Evolutionary conservation across 495 filamentous ascomycete species (phyloP), one percentile per base, ranked within the genome.

Genomic region (Annulohypoxylon nitens): DNA sequence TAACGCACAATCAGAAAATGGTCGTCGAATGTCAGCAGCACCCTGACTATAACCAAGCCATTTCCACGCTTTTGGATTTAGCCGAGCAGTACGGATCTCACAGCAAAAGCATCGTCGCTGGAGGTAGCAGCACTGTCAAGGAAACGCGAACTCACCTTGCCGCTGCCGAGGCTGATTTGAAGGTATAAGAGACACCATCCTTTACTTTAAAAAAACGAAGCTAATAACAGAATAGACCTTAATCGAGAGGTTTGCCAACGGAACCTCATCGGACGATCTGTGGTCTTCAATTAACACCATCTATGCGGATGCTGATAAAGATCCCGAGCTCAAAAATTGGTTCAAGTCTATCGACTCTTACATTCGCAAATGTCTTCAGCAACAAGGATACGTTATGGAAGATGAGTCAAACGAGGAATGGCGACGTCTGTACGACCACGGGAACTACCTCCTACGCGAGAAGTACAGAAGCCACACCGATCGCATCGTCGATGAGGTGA

Each of bases 231-330:
- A 81, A 9, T 78, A 95, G 93, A 91, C 88, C 12, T 86, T 99
- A 18, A 89, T 98, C 69, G 97, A 99, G 84, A 91, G 96, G 53
- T 98, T 98, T 73, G 96, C 96, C 77, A 98, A 98, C 81, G 90
- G 89, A 79, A 99, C 96, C 7, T 97, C 94, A 1, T 85, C 88
- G 43, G 91, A 97, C 69, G 93, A 97, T 78, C 81, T 98, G 39
- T 92, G 97, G 79, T 91, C 91, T 50, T 89, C 95, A 1, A 90
- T 99, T 78, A 92, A 97, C 76, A 87, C 86, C 62, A 90, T 99
- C 70, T 99, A 98, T 82, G 81, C 85, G n/a, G 95, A 98, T 83
- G 93, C 96, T 6, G 94, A 98, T 74, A 86, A 85, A 18, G 96
- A 99, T 71, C 91, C 93, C 0, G 93, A 97, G 74, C 88, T 99